These are phyloP conservation scores for Dichotomopilus funicola DNA, from an alignment of 2,329 filamentous ascomycete genomes.

Conservation along the genomic window DNA sequence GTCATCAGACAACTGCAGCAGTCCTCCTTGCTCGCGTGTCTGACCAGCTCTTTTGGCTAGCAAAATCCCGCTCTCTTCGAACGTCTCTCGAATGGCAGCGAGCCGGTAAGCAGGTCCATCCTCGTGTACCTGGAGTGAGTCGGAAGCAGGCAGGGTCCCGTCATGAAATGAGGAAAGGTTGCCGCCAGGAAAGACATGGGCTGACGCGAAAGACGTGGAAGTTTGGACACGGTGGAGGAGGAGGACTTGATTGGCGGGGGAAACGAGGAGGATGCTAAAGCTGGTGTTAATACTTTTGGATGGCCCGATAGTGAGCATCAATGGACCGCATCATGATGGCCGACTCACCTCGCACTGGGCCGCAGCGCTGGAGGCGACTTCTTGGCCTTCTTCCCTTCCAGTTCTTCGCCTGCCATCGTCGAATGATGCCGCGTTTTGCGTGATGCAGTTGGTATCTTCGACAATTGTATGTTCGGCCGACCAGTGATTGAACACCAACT, in stretches of 20 bases:
- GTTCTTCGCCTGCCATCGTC: background rate
- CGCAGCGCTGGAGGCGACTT: background rate
- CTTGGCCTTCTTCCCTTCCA: background rate
- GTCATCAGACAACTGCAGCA: conserved; percentile 55
- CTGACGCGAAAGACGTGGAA: conserved; percentile 78
- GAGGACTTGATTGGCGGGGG: conserved; percentile 78
- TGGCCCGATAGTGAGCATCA: background rate
- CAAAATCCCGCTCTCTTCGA: conserved; percentile 89
- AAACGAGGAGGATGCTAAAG: conserved; percentile 72
- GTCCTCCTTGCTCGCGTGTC: conserved; percentile 22
- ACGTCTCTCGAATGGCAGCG: conserved; percentile 82
- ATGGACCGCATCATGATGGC: no score
- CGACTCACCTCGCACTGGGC: conserved; percentile 4
- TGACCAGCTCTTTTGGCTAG: conserved; percentile 45
- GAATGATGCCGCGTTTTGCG: background rate
- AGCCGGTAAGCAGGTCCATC: conserved; percentile 71
- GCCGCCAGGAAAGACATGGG: conserved; percentile 92
- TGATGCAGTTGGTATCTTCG: background rate
- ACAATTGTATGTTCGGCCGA: background rate
- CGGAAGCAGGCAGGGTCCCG: conserved; percentile 44
- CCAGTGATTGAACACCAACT: no score
- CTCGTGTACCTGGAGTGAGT: conserved; percentile 52
- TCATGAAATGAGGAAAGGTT: conserved; percentile 75
- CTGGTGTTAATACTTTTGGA: background rate
- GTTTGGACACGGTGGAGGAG: conserved; percentile 80